Base-by-base conservation (phyloP, 192 early-diverging fungal genomes). In the Piromyces sp. region DNA sequence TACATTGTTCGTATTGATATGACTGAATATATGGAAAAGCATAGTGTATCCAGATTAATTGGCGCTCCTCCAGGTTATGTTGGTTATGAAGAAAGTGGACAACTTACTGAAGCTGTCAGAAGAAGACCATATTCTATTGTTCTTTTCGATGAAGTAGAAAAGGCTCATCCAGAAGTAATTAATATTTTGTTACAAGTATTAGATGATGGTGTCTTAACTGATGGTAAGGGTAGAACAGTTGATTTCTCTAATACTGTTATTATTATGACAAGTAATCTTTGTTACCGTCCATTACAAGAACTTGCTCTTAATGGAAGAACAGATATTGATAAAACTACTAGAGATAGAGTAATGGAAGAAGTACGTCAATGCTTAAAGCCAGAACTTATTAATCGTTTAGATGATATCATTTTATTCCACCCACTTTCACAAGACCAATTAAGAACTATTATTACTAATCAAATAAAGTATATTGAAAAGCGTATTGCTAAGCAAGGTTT, bases 91-190 rank as follows among this genome's bases (percentile, higher is more conserved):
- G 94, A 96, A 82, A 96, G 97, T 80, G 97, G 97, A 13, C 95
- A 99, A 83, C 87, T 99, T 58, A 99, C 96, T 19, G 98, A 99
- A 87, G 88, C 93, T 12, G 92, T 99, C 38, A 92, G 98, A 79
- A 89, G 95, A 80, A 90, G 92, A 38, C 96, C 97, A 17, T 98
- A 98, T 89, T 92, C 90, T 36, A 95, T 99, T 13, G 88, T 99
- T 29, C 91, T 99, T 30, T 95, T 99, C 84, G 98, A 99, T 87
- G 98, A 99, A 87, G 93, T 99, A 79, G 98, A 99, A 82, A 99
- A 99, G 88, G 97, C 97, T 5, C 96, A 99, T 81, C 82, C 89
- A 33, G 89, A 90, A 86, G 94, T 95, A 26, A 88, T 93, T 28
- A 95, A 94, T 82, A 88, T 95, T 68, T 84, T 95, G 37, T 87